Conservation (phyloP, 768 basidiomycete species). For the Rubroboletus satanas region DNA sequence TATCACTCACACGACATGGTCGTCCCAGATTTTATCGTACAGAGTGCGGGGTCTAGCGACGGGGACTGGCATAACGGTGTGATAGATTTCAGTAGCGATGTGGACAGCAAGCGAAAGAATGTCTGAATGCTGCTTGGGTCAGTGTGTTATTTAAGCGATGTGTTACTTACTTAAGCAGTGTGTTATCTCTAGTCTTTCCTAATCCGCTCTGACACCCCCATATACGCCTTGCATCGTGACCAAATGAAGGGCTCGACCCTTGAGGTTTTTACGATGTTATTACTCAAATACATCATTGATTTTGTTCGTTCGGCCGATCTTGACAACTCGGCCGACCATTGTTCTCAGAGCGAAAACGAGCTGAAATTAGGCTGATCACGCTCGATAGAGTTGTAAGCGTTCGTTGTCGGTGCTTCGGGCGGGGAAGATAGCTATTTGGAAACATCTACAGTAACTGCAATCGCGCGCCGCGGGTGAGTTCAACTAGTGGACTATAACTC, state of each 20-base stretch:
- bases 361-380: not conserved
- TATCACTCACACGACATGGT: constrained; percentile 79
- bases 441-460: not conserved
- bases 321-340: constrained; percentile 10
- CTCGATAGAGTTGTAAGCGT: not conserved
- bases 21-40: constrained; percentile 98
- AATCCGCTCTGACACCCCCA: too few species aligned
- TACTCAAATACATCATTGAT: too few species aligned
- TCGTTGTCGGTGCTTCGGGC: not conserved
- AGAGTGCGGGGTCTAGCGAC: constrained; percentile 72
- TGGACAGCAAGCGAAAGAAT: not conserved
- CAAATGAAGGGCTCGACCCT: too few species aligned
- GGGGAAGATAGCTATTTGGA: not conserved
- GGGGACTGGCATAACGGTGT: constrained; percentile 50
- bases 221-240: too few species aligned
- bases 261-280: too few species aligned
- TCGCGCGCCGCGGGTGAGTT: not conserved
- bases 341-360: not conserved
- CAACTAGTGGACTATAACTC: not conserved
- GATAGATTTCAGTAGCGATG: constrained; percentile 2
- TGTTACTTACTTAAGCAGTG: too few species aligned
- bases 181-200: too few species aligned
- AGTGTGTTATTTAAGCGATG: constrained; percentile 1
- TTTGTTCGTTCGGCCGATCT: constrained; percentile 12
- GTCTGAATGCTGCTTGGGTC: not conserved